Base-by-base conservation (phyloP, 176 grass and related monocot species). In the Oryza brachyantha region DNA sequence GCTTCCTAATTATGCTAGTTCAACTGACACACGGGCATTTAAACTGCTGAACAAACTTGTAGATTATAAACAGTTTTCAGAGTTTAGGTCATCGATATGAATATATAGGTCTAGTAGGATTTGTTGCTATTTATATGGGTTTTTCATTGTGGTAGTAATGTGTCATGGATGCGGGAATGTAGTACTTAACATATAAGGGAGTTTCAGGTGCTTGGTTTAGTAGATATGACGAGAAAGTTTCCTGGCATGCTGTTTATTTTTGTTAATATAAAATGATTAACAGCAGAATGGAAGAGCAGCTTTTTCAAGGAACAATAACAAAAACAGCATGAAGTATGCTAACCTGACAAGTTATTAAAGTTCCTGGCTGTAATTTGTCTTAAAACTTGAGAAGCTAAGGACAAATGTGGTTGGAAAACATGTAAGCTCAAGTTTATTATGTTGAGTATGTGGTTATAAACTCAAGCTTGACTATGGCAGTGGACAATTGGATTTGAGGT, bases 1-100 rank as follows among this genome's bases (percentile, higher is more conserved):
- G 27, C 7, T 71, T 80, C 78, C 41, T 80, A 52, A 64, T 31
- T 66, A 39, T 70, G 41, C 81, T 24, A 27, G 25, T 32, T 87
- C 10, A 54, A 57, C 34, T 62, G 64, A 16, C 40, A 24, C 35
- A 57, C 19, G 31, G 31, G 1, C 63, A 42, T 68, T 52, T 70
- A 24, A 70, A 29, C 29, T 64, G 64, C 22, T 45, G 45, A 70
- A 69, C 68, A 60, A 54, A 88, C 63, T 76, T 28, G 76, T 52
- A 80, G 13, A 64, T 75, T 75, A 10, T 21, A 35, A 79, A 58
- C 54, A 62, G 8, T 16, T 69, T 26, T 76, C 17, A 55, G 54
- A 54, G 60, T 74, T 13, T 64, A 79, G 17, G 19, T 29, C 4
- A 29, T 17, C 2, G 22, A 19, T 39, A 79, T 52, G 29, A 55